Evolutionary conservation across 1,284 basidiomycete species (phyloP).

Genomic region (Cryptococcus sp.): DNA sequence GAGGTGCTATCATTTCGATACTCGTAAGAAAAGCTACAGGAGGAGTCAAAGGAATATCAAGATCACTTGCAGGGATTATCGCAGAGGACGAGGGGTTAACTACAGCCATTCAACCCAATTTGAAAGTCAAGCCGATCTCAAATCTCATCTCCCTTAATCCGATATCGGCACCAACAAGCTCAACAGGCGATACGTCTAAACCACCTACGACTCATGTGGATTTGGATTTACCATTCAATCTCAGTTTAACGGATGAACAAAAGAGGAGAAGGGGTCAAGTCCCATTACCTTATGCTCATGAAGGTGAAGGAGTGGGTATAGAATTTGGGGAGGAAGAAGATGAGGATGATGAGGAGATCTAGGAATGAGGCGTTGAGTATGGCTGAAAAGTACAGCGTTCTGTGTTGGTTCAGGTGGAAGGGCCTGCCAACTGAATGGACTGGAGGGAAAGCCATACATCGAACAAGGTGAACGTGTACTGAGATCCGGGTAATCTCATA

Average conservation of each 20-base stretch:
- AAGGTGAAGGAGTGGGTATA: constrained; percentile 54
- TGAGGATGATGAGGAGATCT: constrained; percentile 38
- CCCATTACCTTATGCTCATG: constrained; percentile 78
- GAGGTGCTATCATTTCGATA: constrained; percentile 27
- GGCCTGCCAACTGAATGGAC: too few species aligned
- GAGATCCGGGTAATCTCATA: too few species aligned
- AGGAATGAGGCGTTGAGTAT: neutral
- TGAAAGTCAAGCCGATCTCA: constrained; percentile 1
- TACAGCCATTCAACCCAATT: neutral
- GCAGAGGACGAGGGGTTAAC: neutral
- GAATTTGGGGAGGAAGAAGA: constrained; percentile 35
- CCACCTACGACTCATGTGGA: constrained; percentile 53
- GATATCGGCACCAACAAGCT: neutral
- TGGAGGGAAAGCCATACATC: too few species aligned
- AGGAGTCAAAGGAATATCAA: constrained; percentile 43
- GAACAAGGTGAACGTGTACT: too few species aligned
- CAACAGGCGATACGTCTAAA: neutral
- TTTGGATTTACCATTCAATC: constrained; percentile 66
- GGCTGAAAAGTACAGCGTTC: too few species aligned
- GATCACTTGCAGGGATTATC: constrained; percentile 14
- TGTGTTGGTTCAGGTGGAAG: too few species aligned
- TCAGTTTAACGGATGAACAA: constrained; percentile 77
- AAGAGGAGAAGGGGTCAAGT: constrained; percentile 70
- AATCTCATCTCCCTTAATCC: constrained; percentile 7
- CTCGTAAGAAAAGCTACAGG: constrained; percentile 41